Evolutionary conservation across 306 rosid species (phyloP), one percentile per base, ranked within the genome.

Genomic region (Begonia peltatifolia): DNA sequence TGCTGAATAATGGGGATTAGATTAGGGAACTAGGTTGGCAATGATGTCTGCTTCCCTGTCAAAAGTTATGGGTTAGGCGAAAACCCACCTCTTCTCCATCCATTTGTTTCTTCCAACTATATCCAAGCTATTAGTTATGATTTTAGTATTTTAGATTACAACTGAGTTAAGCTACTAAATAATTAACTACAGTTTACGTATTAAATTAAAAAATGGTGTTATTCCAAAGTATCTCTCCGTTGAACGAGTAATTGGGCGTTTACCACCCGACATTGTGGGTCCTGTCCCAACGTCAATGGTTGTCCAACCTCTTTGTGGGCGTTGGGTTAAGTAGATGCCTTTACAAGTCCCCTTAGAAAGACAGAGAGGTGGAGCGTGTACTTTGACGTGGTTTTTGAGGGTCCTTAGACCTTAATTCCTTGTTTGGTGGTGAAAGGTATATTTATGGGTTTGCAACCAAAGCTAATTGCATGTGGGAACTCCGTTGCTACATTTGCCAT

Each of bases 251-350:
- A 65, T 55, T 60, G 68, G 72, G 70, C 14, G 70, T 63, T 75
- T 64, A 63, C 69, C 75, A 38, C 64, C 89, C 93, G 93, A 84
- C 97, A 84, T 20, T 56, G 87, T 77, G 80, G 93, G 88, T 55
- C 64, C 74, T 9, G 12, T 30, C 6, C 50, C 63, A 51, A 68
- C 61, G 53, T 74, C 63, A 58, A 73, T 73, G 74, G 59, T 54
- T 79, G 88, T 67, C 79, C 85, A 65, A 48, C 42, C 68, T 63
- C 72, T 63, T 70, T 75, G 70, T 55, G 42, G 12, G 50, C 59
- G 46, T 57, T 23, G 54, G 67, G 43, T 48, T 14, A 15, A 62
- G 65, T 54, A 51, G 65, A 53, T 60, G 68, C 57, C 50, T 5
- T 14, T 50, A 20, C 53, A 18, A 41, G 51, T n/a, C 48, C 48